Evolutionary conservation across 2,329 filamentous ascomycete genomes (phyloP).

Genomic region (Sclerotinia subarctica): DNA sequence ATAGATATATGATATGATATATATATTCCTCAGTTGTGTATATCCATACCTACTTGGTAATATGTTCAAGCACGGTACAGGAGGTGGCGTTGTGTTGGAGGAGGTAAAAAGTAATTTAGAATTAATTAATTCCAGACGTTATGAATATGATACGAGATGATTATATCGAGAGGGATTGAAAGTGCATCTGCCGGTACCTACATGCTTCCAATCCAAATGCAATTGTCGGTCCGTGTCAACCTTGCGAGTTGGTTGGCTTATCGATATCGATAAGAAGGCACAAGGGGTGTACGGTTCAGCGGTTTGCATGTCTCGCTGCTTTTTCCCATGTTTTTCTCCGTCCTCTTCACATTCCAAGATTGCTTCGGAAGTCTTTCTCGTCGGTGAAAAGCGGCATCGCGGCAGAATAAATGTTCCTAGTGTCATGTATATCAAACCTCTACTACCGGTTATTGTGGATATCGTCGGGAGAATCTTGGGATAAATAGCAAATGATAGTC

Average conservation of each 20-base stretch:
- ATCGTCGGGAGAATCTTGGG: neutral
- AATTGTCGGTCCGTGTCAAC: neutral
- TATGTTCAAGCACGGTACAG: conserved; percentile 9
- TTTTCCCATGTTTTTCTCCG: neutral
- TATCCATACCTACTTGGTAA: too few relatives aligned
- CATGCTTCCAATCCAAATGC: too few relatives aligned
- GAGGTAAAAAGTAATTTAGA: neutral
- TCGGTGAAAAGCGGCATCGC: neutral
- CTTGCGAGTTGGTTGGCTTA: neutral
- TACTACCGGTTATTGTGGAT: neutral
- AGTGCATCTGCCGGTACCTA: neutral
- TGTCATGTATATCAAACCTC: conserved; percentile 2
- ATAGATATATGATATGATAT: too few relatives aligned
- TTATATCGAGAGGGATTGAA: neutral
- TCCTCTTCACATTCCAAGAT: too few relatives aligned
- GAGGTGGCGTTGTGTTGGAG: conserved; percentile 13
- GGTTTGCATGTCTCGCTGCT: neutral
- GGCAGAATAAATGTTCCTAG: neutral
- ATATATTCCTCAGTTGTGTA: too few relatives aligned
- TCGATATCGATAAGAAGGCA: conserved; percentile 7
- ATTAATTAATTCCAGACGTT: conserved; percentile 12
- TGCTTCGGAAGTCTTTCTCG: too few relatives aligned
- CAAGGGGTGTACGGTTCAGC: neutral
- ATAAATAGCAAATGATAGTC: neutral
- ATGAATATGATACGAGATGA: neutral